Evolutionary conservation across 2,329 filamentous ascomycete species (phyloP), one percentile per base, ranked within the genome.

Genomic region (Colletotrichum plurivorum): DNA sequence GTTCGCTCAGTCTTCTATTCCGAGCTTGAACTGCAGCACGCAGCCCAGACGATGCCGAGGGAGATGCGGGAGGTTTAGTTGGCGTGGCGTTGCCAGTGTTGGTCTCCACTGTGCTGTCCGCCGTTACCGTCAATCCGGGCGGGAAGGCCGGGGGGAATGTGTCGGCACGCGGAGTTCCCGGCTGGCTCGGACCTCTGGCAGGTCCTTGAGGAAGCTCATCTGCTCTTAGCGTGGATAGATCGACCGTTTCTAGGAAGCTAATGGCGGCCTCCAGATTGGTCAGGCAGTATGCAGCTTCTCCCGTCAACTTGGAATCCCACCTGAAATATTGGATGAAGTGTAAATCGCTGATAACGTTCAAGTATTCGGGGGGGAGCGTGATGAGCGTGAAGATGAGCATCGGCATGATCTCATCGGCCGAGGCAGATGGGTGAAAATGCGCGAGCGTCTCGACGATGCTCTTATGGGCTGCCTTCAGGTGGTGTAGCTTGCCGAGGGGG

Each of bases 381-480:
- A 99, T 97, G 69, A 99, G 88, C 0, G 94, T 94, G 82, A 97
- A 99, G 71, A 99, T 99, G 71, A 99, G 87, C 79, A 97, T 97
- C 0, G 96, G 96, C 78, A 99, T 90, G 63, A 99, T 97, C 81
- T 98, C 96, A 77, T 99, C 96, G 3, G 96, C 96, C 1, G 96
- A 98, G 1, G 96, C 97, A 0, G 95, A 90, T 18, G 88, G 89
- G 71, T 90, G 89, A 69, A 91, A 90, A 73, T 89, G 85, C 4
- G 89, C 86, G 56, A 92, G 79, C 1, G 94, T 95, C 78, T 98
- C 95, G 56, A 99, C 96, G 71, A 99, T 98, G 72, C 91, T 92
- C 83, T 97, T 97, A 80, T 98, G 96, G 3, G 94, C 93, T 46
- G 91, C 90, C 73, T 95, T 97, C 64, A 99, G 86, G 75, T 94